Conservation (phyloP, 2,329 filamentous ascomycete genomes). For the Pezicula radicicola region DNA sequence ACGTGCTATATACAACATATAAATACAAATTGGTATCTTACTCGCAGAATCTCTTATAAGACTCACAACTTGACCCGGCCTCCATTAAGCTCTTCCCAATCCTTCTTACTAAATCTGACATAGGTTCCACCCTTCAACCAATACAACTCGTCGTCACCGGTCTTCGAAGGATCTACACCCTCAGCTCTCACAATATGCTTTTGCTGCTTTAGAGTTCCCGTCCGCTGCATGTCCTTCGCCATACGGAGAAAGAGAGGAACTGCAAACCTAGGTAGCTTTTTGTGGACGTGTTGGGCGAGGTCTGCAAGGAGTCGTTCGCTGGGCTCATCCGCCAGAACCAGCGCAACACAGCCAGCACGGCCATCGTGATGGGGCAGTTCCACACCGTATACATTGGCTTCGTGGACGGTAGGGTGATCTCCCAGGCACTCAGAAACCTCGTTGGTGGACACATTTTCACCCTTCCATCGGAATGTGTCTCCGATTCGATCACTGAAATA, state of each 20-base stretch:
- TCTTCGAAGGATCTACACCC: constrained; percentile 66
- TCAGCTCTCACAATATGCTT: constrained; percentile 71
- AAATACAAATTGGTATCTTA: too few species aligned
- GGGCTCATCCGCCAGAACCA: constrained; percentile 54
- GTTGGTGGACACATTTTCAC: constrained; percentile 77
- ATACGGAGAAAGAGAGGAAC: constrained; percentile 75
- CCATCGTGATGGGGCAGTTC: constrained; percentile 78
- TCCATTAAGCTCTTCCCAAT: constrained; percentile 66
- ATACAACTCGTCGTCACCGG: constrained; percentile 45
- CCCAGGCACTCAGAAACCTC: constrained; percentile 79
- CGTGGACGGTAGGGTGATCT: constrained; percentile 60
- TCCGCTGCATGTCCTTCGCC: constrained; percentile 58
- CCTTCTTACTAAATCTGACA: constrained; percentile 58
- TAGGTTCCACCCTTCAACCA: constrained; percentile 64
- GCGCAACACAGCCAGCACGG: constrained; percentile 75
- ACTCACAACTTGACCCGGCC: constrained; percentile 55
- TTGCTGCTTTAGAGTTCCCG: constrained; percentile 87
- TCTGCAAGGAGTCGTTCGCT: constrained; percentile 47
- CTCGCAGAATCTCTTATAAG: too few species aligned
- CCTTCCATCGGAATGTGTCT: constrained; percentile 79
- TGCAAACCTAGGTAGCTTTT: constrained; percentile 68
- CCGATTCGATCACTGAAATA: constrained; percentile 82
- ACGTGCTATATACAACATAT: too few species aligned
- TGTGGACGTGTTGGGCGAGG: constrained; percentile 56
- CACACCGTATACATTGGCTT: constrained; percentile 87